Evolutionary conservation across 192 early-diverging fungal genomes (phyloP), one percentile per base, ranked within the genome.

Genomic region (Martensiomyces pterosporus): DNA sequence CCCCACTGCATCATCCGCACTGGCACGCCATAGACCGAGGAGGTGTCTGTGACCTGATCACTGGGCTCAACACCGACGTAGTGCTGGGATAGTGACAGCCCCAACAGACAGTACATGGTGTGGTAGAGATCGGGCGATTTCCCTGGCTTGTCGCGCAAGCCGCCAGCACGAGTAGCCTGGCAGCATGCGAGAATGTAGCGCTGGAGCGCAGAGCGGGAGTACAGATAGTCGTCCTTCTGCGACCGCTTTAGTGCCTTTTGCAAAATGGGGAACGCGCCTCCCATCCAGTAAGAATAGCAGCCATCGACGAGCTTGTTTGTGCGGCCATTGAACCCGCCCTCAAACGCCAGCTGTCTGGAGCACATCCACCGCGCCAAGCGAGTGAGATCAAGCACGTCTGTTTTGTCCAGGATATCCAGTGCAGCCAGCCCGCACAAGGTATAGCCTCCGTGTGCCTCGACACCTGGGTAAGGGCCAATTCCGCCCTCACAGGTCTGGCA

Each of bases 221-320:
- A 77, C 13, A 75, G 33, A n/a, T 67, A 70, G 23, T 58, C 67
- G 13, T 71, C 42, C 10, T 65, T 49, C 26, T 18, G 76, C 23
- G 60, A 60, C 60, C 22, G 79, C 61, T 34, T 79, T 78, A 40
- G 93, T 43, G 71, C 71, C 40, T 56, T 62, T 57, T 75, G 71
- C 21, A 75, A 34, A 13, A 99, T 47, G 1, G 88, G 82, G 33
- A 86, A 86, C 3, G 82, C 66, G 7, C 85, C 92, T 7, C 91
- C 93, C 24, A 86, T 80, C 96, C 96, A 99, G 57, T 93, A 93
- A 0, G 96, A 90, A 67, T 99, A 99, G 59, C 96, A 99, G 0
- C 94, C 96, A 67, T 99, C 96, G 0, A 99, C 96, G 0, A 99
- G 77, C 70, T 99, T 99, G 65, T 99, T 99, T 0, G 90, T 87